Evolutionary conservation across 2,329 filamentous ascomycete species (phyloP).

Genomic region (Botryotinia convoluta): DNA sequence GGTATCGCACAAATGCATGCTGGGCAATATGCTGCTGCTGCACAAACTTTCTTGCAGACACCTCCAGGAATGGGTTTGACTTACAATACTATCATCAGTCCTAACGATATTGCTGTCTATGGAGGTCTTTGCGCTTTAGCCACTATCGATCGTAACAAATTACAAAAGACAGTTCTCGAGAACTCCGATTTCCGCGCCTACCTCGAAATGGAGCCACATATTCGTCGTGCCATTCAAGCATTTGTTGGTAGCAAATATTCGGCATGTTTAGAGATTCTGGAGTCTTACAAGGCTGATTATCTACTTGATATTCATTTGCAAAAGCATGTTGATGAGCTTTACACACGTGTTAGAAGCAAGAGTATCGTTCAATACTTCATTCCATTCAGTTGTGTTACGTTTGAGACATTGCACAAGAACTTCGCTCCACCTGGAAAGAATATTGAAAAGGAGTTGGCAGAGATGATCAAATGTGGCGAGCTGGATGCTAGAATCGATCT

Average conservation of each 20-base stretch:
- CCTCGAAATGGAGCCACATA: conserved; percentile 88
- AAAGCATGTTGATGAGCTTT: conserved; percentile 67
- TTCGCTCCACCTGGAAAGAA: conserved; percentile 64
- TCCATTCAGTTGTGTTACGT: conserved; percentile 83
- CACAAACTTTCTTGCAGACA: conserved; percentile 56
- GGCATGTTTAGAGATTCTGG: conserved; percentile 76
- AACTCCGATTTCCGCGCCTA: conserved; percentile 80
- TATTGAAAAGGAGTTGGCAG: conserved; percentile 71
- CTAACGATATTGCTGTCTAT: conserved; percentile 89
- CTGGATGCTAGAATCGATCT: conserved; percentile 81
- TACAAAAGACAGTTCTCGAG: conserved; percentile 75
- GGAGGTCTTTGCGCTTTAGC: conserved; percentile 87
- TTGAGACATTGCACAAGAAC: conserved; percentile 72
- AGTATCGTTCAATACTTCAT: conserved; percentile 91
- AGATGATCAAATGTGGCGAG: conserved; percentile 70
- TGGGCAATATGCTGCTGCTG: conserved; percentile 63
- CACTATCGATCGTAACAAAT: conserved; percentile 75
- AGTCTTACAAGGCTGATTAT: conserved; percentile 80
- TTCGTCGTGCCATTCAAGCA: conserved; percentile 83
- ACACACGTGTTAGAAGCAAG: conserved; percentile 76
- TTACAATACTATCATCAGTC: conserved; percentile 70
- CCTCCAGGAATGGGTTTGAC: conserved; percentile 47
- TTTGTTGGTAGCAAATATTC: conserved; percentile 92
- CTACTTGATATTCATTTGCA: conserved; percentile 86
- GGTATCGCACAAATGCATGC: conserved; percentile 60